Percentiles rank a stretch among this genome's conserved stretches.
phyloP scores from a whole-genome alignment of 768 basidiomycete species.

The Suillus placidus region DNA sequence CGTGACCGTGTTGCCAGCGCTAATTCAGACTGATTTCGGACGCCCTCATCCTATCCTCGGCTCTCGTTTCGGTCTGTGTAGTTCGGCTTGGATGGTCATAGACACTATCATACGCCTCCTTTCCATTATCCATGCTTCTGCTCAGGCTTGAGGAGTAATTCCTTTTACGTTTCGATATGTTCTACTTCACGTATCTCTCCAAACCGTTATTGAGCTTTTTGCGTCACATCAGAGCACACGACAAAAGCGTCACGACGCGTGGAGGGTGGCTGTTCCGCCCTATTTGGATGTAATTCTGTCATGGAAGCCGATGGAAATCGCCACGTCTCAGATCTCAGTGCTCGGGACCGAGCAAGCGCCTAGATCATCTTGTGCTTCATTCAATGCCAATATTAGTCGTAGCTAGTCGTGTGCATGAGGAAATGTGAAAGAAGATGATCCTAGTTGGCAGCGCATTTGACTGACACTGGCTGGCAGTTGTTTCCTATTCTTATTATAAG shows the following conservation, averaged over 20 bases:
- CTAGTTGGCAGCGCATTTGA: not conserved
- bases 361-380: not conserved
- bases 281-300: not conserved
- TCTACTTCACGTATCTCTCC: slow-evolving; percentile 10
- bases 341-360: slow-evolving; percentile 3
- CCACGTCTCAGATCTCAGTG: not conserved
- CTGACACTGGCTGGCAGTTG: not conserved
- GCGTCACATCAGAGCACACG: not conserved
- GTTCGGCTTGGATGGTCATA: slow-evolving; percentile 11
- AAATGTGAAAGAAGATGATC: not conserved
- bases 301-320: not conserved
- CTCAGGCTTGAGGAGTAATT: slow-evolving; percentile 8
- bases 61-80: slow-evolving; percentile 10
- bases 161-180: slow-evolving; percentile 12
- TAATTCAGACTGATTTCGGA: slow-evolving; percentile 31
- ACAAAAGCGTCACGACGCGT: not conserved
- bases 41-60: not conserved
- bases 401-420: not conserved
- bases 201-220: slow-evolving; percentile 11
- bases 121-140: slow-evolving; percentile 7
- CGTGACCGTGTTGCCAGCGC: slow-evolving; percentile 48
- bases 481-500: not conserved
- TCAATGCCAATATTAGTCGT: not conserved
- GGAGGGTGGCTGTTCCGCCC: not conserved
- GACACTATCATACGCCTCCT: slow-evolving; percentile 11